Evolutionary conservation across 352 stramenopile species (phyloP).

Genomic region (Globisporangium spiculum): DNA sequence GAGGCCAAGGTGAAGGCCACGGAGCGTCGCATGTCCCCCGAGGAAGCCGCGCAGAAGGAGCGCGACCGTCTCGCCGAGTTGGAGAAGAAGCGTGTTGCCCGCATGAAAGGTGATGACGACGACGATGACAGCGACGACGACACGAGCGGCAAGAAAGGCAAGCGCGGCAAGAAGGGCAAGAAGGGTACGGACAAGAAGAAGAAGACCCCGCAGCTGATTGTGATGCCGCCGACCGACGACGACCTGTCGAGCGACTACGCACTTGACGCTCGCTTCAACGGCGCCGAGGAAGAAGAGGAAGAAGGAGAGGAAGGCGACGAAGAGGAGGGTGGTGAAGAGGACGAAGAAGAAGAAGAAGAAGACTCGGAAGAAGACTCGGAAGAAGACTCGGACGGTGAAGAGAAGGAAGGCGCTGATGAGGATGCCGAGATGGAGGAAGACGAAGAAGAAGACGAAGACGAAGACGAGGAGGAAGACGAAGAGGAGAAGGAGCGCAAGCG

Average conservation of each 20-base stretch:
- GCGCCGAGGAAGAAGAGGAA: conserved; percentile 44
- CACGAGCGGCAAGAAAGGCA: conserved; percentile 53
- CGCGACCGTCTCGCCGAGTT: conserved; percentile 89
- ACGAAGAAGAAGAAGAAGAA: conserved; percentile 48
- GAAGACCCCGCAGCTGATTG: conserved; percentile 44
- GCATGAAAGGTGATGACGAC: conserved; percentile 92
- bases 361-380: conserved; percentile 37
- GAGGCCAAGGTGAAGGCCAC: conserved; percentile 92
- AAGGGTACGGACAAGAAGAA: conserved; percentile 23
- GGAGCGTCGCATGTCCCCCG: conserved; percentile 92
- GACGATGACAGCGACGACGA: conserved; percentile 65
- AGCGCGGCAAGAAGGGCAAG: conserved; percentile 31
- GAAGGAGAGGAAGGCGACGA: conserved; percentile 35
- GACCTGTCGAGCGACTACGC: conserved; percentile 88
- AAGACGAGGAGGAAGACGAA: conserved; percentile 70
- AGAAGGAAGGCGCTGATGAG: conserved; percentile 50
- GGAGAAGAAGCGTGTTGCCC: conserved; percentile 91
- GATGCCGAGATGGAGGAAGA: conserved; percentile 40
- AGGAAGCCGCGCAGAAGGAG: conserved; percentile 93
- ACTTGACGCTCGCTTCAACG: conserved; percentile 56
- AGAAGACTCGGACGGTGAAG: conserved; percentile 20
- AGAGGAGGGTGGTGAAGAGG: conserved; percentile 49
- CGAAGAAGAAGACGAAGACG: conserved; percentile 60
- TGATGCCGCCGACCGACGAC: conserved; percentile 86
- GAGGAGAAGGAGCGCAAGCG: conserved; percentile 50